phyloP scores from a whole-genome alignment of 2,329 filamentous ascomycete genomes.

The Nemania serpens region DNA sequence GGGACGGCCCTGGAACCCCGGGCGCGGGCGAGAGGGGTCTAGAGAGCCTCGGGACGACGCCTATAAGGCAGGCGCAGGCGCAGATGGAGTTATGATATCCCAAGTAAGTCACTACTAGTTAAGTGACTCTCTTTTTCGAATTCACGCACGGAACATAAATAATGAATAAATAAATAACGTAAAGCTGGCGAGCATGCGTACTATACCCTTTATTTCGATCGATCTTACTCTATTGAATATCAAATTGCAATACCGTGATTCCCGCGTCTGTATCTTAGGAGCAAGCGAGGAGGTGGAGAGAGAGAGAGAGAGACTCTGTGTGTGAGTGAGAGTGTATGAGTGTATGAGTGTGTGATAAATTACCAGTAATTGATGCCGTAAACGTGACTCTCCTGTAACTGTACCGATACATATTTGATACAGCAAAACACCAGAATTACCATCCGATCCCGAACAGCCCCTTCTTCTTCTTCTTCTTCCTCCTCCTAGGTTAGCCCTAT shows the following conservation, averaged over 20 bases:
- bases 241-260: conserved; percentile 26
- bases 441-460: background rate
- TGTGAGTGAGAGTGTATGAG: background rate
- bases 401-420: conserved; percentile 31
- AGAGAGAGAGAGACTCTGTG: background rate
- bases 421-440: conserved; percentile 17
- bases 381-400: background rate
- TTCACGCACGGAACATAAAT: too few species aligned
- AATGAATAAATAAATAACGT: conserved; percentile 10
- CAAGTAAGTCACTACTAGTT: too few species aligned
- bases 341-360: background rate
- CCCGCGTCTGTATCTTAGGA: conserved; percentile 21
- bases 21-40: conserved; percentile 47
- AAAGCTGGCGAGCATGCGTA: background rate
- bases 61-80: conserved; percentile 41
- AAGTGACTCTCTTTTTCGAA: too few species aligned
- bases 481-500: background rate
- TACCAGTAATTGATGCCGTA: conserved; percentile 16
- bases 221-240: conserved; percentile 18
- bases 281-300: too few species aligned
- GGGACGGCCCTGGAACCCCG: conserved; percentile 29
- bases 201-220: background rate
- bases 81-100: conserved; percentile 41
- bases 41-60: conserved; percentile 54
- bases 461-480: too few species aligned